A percentile compares a stretch with the other conserved stretches of the same genome.
These are phyloP conservation scores for Aspergillus quadricinctus DNA, from an alignment of 2,329 filamentous ascomycete species.

Conservation along the genomic window DNA sequence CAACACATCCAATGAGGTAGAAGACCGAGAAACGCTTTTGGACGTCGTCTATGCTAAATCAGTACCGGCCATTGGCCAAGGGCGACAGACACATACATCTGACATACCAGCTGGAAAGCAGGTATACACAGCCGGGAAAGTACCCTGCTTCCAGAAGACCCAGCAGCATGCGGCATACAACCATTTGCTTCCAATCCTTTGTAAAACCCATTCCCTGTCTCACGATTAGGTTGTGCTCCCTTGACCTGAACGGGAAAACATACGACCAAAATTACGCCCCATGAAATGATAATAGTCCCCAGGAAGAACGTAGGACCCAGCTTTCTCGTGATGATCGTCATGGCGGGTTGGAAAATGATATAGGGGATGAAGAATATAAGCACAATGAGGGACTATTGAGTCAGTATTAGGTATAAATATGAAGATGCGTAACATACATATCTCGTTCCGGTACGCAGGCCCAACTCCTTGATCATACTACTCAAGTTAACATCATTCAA, in stretches of 20 bases:
- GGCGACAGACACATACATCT: conserved; percentile 20
- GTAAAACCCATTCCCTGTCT: conserved; percentile 26
- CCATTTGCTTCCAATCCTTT: conserved; percentile 25
- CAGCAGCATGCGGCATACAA: conserved; percentile 22
- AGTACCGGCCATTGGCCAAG: background rate
- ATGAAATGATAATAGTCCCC: conserved; percentile 24
- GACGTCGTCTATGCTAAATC: conserved; percentile 20
- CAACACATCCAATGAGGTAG: conserved; percentile 48
- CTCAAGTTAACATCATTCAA: conserved; percentile 65
- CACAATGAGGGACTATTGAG: conserved; percentile 26
- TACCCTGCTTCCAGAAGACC: conserved; percentile 47
- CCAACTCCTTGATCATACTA: conserved; percentile 38
- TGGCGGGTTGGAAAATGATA: conserved; percentile 27
- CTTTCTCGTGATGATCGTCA: conserved; percentile 28
- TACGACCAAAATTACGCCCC: conserved; percentile 28
- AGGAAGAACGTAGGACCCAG: conserved; percentile 27
- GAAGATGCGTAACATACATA: conserved; percentile 17
- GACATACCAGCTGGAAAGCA: conserved; percentile 71
- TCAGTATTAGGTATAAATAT: background rate
- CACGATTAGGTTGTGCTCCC: conserved; percentile 2
- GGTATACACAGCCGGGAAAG: conserved; percentile 66
- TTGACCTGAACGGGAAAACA: background rate
- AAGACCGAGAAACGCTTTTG: conserved; percentile 40
- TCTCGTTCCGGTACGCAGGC: conserved; percentile 24
- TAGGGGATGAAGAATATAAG: conserved; percentile 32